phyloP scores from a whole-genome alignment of 2,329 filamentous ascomycete genomes.

The Sclerotinia trifoliorum region DNA sequence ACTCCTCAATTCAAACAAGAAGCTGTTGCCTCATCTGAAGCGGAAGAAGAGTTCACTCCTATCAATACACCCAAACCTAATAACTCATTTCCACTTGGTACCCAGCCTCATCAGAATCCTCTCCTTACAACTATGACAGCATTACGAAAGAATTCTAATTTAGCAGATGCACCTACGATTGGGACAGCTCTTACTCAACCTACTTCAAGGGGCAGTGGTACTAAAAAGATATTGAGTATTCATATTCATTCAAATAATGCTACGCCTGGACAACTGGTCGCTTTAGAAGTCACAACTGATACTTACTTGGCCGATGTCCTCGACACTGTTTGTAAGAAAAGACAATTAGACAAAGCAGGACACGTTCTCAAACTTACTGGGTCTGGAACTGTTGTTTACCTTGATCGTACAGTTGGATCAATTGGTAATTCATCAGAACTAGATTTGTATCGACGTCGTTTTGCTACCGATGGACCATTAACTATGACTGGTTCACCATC shows the following conservation, averaged over 20 bases:
- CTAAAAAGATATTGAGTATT: conserved; percentile 69
- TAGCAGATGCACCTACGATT: conserved; percentile 57
- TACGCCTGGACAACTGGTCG: conserved; percentile 70
- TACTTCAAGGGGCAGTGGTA: conserved; percentile 48
- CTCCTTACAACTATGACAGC: conserved; percentile 57
- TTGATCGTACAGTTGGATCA: conserved; percentile 76
- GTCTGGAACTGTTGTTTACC: conserved; percentile 70
- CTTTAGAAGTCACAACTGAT: conserved; percentile 74
- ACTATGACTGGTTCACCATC: conserved; percentile 68
- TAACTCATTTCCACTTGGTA: conserved; percentile 40
- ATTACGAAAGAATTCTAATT: conserved; percentile 52
- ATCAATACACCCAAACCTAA: conserved; percentile 34
- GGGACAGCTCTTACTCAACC: conserved; percentile 35
- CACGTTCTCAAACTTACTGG: conserved; percentile 76
- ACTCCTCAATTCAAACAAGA: conserved; percentile 67
- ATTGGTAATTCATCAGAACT: conserved; percentile 73
- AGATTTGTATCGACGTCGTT: conserved; percentile 72
- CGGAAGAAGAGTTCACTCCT: conserved; percentile 47
- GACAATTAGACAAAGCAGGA: conserved; percentile 74
- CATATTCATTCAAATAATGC: conserved; percentile 69
- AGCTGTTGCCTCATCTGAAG: conserved; percentile 41
- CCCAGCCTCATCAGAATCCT: conserved; percentile 50
- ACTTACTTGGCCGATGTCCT: conserved; percentile 82
- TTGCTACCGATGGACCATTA: conserved; percentile 70
- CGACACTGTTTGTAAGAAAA: conserved; percentile 72